Percentiles rank a stretch among this genome's conserved stretches.
Evolutionary conservation across 805 yeast genomes (phyloP).

Genomic region (Metschnikowia reukaufii): DNA sequence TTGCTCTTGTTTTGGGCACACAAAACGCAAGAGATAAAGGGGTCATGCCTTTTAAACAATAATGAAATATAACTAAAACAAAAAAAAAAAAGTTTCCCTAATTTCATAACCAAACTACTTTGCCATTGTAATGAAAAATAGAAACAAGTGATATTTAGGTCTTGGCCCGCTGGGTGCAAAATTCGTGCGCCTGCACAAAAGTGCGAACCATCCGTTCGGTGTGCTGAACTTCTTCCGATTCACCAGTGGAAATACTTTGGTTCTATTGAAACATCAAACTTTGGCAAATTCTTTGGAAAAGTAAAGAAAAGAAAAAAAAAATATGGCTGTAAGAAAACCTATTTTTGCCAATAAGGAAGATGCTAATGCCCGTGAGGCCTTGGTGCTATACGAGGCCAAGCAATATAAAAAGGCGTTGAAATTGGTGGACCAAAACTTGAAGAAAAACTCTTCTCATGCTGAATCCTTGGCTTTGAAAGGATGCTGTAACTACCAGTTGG

Average conservation of each 20-base stretch:
- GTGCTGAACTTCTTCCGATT: not conserved
- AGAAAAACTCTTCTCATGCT: constrained; percentile 72
- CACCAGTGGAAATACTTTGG: not conserved
- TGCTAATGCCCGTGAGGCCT: constrained; percentile 72
- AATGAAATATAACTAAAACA: too few species aligned
- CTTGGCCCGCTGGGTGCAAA: too few species aligned
- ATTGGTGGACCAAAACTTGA: constrained; percentile 68
- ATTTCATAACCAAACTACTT: too few species aligned
- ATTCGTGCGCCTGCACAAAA: constrained; percentile 3
- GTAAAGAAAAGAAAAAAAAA: too few species aligned
- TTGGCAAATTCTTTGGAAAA: not conserved
- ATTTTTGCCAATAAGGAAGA: constrained; percentile 61
- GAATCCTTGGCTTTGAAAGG: constrained; percentile 88
- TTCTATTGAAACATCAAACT: not conserved
- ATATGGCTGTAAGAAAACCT: constrained; percentile 25
- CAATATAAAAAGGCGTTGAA: constrained; percentile 86
- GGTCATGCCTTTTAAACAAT: too few species aligned
- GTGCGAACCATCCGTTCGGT: not conserved
- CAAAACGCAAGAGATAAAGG: too few species aligned
- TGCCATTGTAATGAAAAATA: too few species aligned
- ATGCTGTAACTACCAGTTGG: constrained; percentile 56
- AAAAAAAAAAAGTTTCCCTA: too few species aligned
- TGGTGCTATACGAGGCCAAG: constrained; percentile 77
- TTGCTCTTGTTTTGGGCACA: too few species aligned
- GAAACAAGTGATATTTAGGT: too few species aligned